Conservation (phyloP, 1,284 basidiomycete species). For the Cryptococcus floricola region DNA sequence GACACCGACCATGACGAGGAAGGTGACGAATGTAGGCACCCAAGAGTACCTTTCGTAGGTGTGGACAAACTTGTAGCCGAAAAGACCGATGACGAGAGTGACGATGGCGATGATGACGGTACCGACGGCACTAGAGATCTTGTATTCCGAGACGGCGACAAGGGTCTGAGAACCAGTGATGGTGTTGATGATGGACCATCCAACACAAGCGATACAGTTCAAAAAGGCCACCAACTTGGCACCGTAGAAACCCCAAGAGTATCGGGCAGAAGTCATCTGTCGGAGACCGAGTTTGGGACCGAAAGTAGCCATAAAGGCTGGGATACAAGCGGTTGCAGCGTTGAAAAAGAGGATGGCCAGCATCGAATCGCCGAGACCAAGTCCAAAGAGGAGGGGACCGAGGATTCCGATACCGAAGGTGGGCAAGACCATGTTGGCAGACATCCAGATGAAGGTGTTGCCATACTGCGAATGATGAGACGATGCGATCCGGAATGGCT, state of each 20-base stretch:
- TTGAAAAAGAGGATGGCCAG: slow-evolving; percentile 39
- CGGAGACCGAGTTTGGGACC: slow-evolving; percentile 44
- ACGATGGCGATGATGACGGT: slow-evolving; percentile 44
- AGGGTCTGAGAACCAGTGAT: slow-evolving; percentile 44
- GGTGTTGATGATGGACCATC: slow-evolving; percentile 47
- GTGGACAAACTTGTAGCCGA: slow-evolving; percentile 52
- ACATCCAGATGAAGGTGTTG: slow-evolving; percentile 29
- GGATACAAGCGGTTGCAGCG: slow-evolving; percentile 20
- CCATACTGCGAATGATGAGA: slow-evolving; percentile 12
- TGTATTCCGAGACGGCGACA: slow-evolving; percentile 36
- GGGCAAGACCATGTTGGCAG: slow-evolving; percentile 33
- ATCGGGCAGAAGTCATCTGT: slow-evolving; percentile 49
- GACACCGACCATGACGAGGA: slow-evolving; percentile 43
- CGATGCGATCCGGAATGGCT: neutral
- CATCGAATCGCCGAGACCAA: slow-evolving; percentile 35
- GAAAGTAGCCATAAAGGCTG: slow-evolving; percentile 37
- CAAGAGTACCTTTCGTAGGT: slow-evolving; percentile 47
- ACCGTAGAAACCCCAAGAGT: slow-evolving; percentile 46
- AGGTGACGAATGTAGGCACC: slow-evolving; percentile 50
- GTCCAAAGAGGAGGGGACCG: slow-evolving; percentile 28
- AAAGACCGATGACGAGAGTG: slow-evolving; percentile 49
- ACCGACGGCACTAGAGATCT: slow-evolving; percentile 40
- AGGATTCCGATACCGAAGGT: slow-evolving; percentile 38
- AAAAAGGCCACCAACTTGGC: slow-evolving; percentile 34
- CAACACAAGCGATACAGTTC: slow-evolving; percentile 44